Conservation (phyloP, 345 rosid genomes). For the sweet orange (Citrus sinensis) region DNA sequence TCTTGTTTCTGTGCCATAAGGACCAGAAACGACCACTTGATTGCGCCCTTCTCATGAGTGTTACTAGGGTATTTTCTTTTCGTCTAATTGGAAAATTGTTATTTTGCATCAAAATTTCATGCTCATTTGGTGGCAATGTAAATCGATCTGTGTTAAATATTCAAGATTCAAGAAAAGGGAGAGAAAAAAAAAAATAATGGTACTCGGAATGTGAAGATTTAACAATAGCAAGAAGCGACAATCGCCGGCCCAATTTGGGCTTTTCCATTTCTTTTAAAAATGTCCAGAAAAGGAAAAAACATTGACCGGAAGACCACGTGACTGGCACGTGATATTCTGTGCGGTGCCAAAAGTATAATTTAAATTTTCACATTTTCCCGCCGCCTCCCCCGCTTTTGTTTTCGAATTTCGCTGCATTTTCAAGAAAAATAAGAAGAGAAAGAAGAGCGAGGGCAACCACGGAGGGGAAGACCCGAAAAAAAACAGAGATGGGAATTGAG, state of each 20-base stretch:
- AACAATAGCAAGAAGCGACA: neutral
- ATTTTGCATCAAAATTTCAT: neutral
- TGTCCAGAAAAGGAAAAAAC: too few relatives aligned
- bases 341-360: neutral
- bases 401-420: slow-evolving; percentile 22
- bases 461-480: neutral
- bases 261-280: neutral
- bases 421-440: neutral
- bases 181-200: too few relatives aligned
- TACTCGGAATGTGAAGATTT: neutral
- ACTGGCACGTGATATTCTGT: neutral
- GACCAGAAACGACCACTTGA: too few relatives aligned
- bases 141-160: neutral
- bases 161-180: neutral
- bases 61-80: too few relatives aligned
- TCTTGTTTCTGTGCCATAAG: too few relatives aligned
- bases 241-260: neutral
- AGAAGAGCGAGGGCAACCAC: neutral
- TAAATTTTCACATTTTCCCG: neutral
- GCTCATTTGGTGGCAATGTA: neutral
- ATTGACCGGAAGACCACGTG: neutral
- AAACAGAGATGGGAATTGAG: slow-evolving; percentile 25
- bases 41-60: too few relatives aligned
- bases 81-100: neutral
- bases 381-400: slow-evolving; percentile 12